phyloP scores from a whole-genome alignment of 2,329 filamentous ascomycete genomes.

The Clarireedia homoeocarpa region DNA sequence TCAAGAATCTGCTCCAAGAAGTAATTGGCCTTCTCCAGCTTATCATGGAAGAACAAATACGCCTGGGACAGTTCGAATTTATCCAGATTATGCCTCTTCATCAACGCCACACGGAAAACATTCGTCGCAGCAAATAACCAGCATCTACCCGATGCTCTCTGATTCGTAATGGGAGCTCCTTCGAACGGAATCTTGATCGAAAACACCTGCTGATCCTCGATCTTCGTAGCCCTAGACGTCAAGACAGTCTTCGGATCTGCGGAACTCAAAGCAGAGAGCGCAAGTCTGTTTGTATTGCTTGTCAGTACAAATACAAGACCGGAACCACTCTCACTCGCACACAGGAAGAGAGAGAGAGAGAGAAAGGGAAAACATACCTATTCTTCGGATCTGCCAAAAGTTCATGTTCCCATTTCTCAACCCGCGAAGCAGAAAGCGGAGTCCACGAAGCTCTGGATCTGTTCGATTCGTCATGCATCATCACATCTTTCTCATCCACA shows the following conservation, averaged over 20 bases:
- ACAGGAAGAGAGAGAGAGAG: background rate
- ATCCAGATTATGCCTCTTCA: conserved; percentile 72
- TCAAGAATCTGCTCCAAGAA: conserved; percentile 80
- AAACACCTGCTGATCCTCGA: conserved; percentile 71
- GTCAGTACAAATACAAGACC: background rate
- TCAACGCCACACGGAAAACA: conserved; percentile 79
- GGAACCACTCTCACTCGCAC: background rate
- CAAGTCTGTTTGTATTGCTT: conserved; percentile 47
- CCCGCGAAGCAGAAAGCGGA: conserved; percentile 41
- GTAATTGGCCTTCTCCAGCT: conserved; percentile 85
- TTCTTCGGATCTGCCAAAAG: conserved; percentile 58
- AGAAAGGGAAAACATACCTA: conserved; percentile 36
- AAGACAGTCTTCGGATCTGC: conserved; percentile 61
- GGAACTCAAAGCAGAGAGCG: conserved; percentile 62
- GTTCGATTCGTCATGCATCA: background rate
- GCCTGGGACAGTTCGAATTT: conserved; percentile 80
- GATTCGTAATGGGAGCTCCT: conserved; percentile 77
- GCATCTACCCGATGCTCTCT: conserved; percentile 73
- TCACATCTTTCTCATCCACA: conserved; percentile 30
- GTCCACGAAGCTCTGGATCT: conserved; percentile 31
- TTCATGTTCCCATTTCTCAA: conserved; percentile 52
- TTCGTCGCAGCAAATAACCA: conserved; percentile 94
- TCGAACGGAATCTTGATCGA: conserved; percentile 77
- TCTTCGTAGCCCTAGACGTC: conserved; percentile 51
- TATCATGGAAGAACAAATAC: conserved; percentile 91